These are phyloP conservation scores for Chloranthus sessilifolius DNA, from an alignment of 164 flowering plant genomes.

Conservation along the genomic window DNA sequence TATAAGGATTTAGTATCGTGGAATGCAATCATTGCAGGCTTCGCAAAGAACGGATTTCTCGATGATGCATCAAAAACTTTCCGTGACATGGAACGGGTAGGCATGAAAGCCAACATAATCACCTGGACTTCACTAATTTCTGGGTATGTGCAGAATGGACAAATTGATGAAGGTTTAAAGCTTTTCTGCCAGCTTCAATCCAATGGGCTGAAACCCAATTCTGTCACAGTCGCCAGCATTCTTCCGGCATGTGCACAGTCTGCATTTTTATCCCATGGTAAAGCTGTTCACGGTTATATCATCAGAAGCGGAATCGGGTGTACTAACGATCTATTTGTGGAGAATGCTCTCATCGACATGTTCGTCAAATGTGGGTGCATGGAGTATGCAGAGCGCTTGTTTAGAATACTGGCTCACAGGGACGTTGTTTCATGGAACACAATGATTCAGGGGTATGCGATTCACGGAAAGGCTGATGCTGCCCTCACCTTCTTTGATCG, in stretches of 20 bases:
- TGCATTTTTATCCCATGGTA: slow-evolving; percentile 23
- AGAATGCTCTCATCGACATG: slow-evolving; percentile 28
- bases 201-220: slow-evolving; percentile 24
- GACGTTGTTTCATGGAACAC: slow-evolving; percentile 29
- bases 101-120: slow-evolving; percentile 18
- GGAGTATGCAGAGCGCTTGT: slow-evolving; percentile 20
- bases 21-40: slow-evolving; percentile 25
- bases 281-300: slow-evolving; percentile 20
- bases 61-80: slow-evolving; percentile 20
- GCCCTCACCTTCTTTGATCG: slow-evolving; percentile 20
- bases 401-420: slow-evolving; percentile 10
- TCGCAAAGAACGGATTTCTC: slow-evolving; percentile 21
- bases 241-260: slow-evolving; percentile 29
- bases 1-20: slow-evolving; percentile 22
- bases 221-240: slow-evolving; percentile 25
- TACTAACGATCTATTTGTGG: slow-evolving; percentile 13
- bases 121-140: slow-evolving; percentile 31
- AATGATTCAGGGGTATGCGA: slow-evolving; percentile 21
- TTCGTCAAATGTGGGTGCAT: slow-evolving; percentile 22
- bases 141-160: slow-evolving; percentile 23
- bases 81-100: slow-evolving; percentile 21
- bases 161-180: slow-evolving; percentile 20
- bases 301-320: slow-evolving; percentile 16
- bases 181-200: slow-evolving; percentile 21
- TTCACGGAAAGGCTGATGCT: slow-evolving; percentile 19